These are phyloP conservation scores for Tricholoma saponaceum DNA, from an alignment of 768 basidiomycete species.

Conservation along the genomic window DNA sequence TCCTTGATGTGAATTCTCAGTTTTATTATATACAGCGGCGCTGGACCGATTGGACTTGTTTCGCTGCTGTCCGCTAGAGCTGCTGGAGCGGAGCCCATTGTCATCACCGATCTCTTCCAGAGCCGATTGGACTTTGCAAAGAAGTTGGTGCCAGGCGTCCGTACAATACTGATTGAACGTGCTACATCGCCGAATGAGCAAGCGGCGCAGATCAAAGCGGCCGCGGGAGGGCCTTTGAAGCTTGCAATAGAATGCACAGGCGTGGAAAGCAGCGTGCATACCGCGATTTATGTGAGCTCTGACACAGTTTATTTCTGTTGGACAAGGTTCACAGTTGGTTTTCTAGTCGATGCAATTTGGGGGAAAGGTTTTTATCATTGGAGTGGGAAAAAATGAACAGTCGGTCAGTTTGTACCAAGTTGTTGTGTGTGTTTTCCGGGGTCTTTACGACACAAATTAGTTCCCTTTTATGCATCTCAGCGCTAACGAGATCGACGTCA, in stretches of 20 bases:
- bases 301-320: background rate
- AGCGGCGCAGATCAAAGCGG: slow-evolving; percentile 48
- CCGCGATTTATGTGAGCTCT: slow-evolving; percentile 48
- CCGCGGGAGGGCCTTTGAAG: slow-evolving; percentile 44
- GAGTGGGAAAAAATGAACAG: slow-evolving; percentile 64
- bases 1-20: background rate
- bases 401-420: slow-evolving; percentile 28
- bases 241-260: slow-evolving; percentile 64
- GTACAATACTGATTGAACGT: slow-evolving; percentile 51
- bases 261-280: slow-evolving; percentile 56
- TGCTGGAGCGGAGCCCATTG: slow-evolving; percentile 65
- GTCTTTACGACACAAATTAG: slow-evolving; percentile 19
- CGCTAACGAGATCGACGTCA: slow-evolving; percentile 66
- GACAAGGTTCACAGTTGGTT: background rate
- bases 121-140: slow-evolving; percentile 65
- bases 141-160: slow-evolving; percentile 53
- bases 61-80: slow-evolving; percentile 61
- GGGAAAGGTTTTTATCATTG: slow-evolving; percentile 67
- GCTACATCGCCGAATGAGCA: slow-evolving; percentile 42
- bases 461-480: slow-evolving; percentile 75
- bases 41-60: slow-evolving; percentile 64
- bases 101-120: slow-evolving; percentile 66
- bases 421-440: background rate
- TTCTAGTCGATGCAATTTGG: slow-evolving; percentile 58
- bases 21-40: slow-evolving; percentile 38